Conservation (phyloP, 1,139 yeast genomes). For the Dujonia santamariae region DNA sequence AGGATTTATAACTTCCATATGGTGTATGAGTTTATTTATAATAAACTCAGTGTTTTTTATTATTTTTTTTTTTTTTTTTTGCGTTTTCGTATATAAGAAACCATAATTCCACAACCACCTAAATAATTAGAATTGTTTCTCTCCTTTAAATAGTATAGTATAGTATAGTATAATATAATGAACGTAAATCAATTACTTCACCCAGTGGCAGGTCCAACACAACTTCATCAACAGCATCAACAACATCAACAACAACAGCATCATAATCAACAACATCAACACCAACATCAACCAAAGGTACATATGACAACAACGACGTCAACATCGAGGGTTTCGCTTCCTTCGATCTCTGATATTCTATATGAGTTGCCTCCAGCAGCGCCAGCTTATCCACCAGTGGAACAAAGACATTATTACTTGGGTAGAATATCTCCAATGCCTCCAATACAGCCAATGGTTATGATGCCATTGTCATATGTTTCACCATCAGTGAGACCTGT, state of each 20-base stretch:
- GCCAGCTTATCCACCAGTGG: constrained; percentile 8
- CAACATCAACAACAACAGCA: no score
- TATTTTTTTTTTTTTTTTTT: background rate
- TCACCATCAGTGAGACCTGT: background rate
- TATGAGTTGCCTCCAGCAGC: constrained; percentile 8
- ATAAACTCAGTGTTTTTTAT: background rate
- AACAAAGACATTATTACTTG: constrained; percentile 8
- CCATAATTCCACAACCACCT: background rate
- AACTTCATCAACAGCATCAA: no score
- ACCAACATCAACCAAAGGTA: background rate
- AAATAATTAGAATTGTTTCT: no score
- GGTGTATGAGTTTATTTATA: background rate
- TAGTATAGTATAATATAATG: constrained; percentile 3
- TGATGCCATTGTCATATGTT: constrained; percentile 5
- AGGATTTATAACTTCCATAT: background rate
- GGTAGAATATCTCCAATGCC: constrained; percentile 2
- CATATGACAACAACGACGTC: background rate
- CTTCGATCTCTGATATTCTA: constrained; percentile 8
- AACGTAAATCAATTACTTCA: constrained; percentile 9
- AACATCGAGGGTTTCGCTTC: constrained; percentile 7
- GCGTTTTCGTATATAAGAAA: background rate
- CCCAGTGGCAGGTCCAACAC: constrained; percentile 8
- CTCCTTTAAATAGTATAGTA: background rate
- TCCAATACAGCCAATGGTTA: constrained; percentile 1
- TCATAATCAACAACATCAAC: no score